Percentiles rank a stretch among this genome's conserved stretches.
phyloP scores from a whole-genome alignment of 2,329 filamentous ascomycete species.

The Hymenotorrendiella dingleyae region DNA sequence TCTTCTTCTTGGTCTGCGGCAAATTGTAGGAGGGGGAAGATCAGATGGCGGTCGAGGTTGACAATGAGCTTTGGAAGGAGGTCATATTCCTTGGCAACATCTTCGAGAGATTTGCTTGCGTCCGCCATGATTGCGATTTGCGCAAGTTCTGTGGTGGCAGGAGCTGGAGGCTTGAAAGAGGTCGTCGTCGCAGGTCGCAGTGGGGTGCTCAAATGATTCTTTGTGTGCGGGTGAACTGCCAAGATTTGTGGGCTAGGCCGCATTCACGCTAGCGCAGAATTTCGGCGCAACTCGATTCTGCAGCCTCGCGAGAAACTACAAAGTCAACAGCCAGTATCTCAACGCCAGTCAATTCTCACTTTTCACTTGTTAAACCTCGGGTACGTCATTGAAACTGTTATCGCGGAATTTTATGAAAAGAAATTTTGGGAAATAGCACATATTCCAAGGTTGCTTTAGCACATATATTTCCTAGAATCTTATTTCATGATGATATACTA shows the following conservation, averaged over 20 bases:
- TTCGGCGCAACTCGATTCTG: conserved; percentile 5
- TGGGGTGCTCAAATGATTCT: conserved; percentile 8
- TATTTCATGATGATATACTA: too few relatives aligned
- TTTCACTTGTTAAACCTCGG: too few relatives aligned
- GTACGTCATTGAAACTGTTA: too few relatives aligned
- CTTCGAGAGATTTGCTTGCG: conserved; percentile 41
- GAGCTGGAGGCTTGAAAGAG: conserved; percentile 9
- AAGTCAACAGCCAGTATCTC: too few relatives aligned
- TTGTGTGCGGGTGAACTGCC: conserved; percentile 19
- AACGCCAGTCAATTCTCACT: too few relatives aligned
- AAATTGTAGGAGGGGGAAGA: conserved; percentile 95
- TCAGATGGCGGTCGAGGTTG: conserved; percentile 90
- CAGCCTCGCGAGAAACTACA: conserved; percentile 9
- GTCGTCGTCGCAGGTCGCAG: conserved; percentile 7
- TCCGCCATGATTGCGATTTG: conserved; percentile 43
- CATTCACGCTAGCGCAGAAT: too few relatives aligned
- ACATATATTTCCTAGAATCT: too few relatives aligned
- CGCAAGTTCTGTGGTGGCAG: conserved; percentile 7
- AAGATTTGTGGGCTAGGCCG: too few relatives aligned
- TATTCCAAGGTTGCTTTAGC: too few relatives aligned
- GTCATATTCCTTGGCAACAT: conserved; percentile 42
- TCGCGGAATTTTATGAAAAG: too few relatives aligned
- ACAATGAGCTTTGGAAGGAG: conserved; percentile 83
- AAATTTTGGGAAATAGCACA: too few relatives aligned
- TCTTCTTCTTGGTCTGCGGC: conserved; percentile 76